Conservation (phyloP, 2,329 filamentous ascomycete genomes). For the Cryphonectria carpinicola region DNA sequence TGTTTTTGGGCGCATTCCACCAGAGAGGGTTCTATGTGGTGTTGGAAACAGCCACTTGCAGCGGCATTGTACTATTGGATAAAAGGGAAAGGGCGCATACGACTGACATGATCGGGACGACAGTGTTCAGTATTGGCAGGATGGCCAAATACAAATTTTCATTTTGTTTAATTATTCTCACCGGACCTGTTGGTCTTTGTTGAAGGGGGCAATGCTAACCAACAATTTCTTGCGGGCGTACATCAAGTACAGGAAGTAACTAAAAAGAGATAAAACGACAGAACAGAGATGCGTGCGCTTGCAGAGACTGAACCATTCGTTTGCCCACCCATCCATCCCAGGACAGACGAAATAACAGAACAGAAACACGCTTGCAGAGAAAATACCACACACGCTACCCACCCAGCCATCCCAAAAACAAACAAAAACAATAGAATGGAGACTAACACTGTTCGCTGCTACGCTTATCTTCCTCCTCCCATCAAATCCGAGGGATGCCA, state of each 20-base stretch:
- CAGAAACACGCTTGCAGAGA: too few relatives aligned
- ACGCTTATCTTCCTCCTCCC: background rate
- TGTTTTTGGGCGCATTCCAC: slow-evolving; percentile 18
- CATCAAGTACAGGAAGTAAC: background rate
- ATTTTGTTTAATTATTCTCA: background rate
- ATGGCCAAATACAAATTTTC: background rate
- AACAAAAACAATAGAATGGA: background rate
- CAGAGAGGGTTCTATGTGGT: background rate
- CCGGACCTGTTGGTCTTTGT: background rate
- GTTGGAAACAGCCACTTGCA: background rate
- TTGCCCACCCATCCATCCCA: too few relatives aligned
- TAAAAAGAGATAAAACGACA: background rate
- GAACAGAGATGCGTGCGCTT: background rate
- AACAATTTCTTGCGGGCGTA: too few relatives aligned
- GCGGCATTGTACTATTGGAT: background rate
- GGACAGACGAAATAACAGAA: too few relatives aligned
- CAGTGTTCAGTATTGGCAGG: background rate
- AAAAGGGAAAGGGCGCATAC: background rate
- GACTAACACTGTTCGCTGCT: too few relatives aligned
- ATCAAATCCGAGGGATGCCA: background rate
- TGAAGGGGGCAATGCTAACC: too few relatives aligned
- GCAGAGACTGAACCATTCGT: too few relatives aligned
- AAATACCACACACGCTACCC: background rate
- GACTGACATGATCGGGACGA: background rate
- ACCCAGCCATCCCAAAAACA: background rate